phyloP scores from a whole-genome alignment of 2,329 filamentous ascomycete species.

The Fusarium sp. region DNA sequence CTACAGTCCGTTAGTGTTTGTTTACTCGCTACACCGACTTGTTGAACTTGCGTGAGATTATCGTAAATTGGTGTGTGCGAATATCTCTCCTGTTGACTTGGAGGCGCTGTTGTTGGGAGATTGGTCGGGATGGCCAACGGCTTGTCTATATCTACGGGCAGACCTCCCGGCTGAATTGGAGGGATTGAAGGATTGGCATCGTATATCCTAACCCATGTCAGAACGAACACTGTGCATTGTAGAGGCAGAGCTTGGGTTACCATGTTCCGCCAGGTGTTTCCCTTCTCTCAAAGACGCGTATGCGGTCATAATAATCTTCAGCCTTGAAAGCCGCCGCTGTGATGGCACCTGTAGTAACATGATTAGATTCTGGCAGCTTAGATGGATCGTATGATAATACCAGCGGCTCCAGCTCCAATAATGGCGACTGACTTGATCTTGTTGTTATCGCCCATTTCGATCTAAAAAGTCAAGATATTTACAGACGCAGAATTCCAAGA shows the following conservation, averaged over 20 bases:
- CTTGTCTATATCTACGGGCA: conserved; percentile 60
- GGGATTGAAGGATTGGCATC: conserved; percentile 54
- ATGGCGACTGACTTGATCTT: conserved; percentile 38
- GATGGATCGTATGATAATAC: conserved; percentile 3
- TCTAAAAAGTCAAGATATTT: too few species aligned
- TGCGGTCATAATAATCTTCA: conserved; percentile 57
- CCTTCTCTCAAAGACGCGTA: conserved; percentile 58
- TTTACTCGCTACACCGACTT: too few species aligned
- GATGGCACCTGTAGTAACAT: conserved; percentile 53
- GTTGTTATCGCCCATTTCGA: neutral
- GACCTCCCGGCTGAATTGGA: conserved; percentile 55
- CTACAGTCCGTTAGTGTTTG: conserved; percentile 31
- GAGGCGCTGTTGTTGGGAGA: conserved; percentile 56
- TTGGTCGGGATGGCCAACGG: conserved; percentile 57
- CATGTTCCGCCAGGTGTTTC: conserved; percentile 60
- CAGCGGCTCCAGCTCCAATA: conserved; percentile 40
- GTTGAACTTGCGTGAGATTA: conserved; percentile 59
- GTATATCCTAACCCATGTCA: conserved; percentile 60
- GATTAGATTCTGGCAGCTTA: neutral
- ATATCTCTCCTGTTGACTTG: conserved; percentile 60
- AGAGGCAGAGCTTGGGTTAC: conserved; percentile 39
- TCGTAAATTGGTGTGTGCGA: conserved; percentile 64
- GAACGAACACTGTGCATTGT: accelerated
- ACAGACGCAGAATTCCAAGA: neutral
- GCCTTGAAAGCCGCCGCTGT: conserved; percentile 61